phyloP scores from a whole-genome alignment of 768 basidiomycete species.

The Daedaleopsis nitida region DNA sequence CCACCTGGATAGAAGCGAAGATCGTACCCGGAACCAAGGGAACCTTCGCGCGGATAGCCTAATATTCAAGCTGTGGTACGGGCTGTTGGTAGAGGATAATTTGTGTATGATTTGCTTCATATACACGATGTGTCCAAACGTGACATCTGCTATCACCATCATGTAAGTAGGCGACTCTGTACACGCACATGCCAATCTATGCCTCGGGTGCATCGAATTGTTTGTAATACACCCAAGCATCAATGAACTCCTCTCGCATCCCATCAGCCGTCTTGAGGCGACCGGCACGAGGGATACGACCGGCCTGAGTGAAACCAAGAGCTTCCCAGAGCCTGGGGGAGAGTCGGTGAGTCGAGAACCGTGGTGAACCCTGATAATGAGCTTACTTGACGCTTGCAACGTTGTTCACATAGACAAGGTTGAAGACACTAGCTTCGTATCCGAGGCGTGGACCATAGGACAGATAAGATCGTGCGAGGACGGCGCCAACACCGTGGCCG shows the following conservation, averaged over 20 bases:
- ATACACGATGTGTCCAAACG: neutral
- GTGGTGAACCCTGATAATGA: neutral
- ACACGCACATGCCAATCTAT: neutral
- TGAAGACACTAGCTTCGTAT: slow-evolving; percentile 82
- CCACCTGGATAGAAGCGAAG: too few species aligned
- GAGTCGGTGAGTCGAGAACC: neutral
- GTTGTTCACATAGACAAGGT: slow-evolving; percentile 89
- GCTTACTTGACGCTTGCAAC: slow-evolving; percentile 66
- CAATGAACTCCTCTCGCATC: slow-evolving; percentile 80
- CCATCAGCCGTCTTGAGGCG: slow-evolving; percentile 68
- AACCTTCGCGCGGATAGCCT: too few species aligned
- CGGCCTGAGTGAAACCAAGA: slow-evolving; percentile 78
- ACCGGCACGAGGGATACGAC: slow-evolving; percentile 76
- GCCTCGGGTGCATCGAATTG: slow-evolving; percentile 46
- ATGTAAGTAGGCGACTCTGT: too few species aligned
- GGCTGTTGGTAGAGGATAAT: too few species aligned
- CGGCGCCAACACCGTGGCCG: slow-evolving; percentile 64
- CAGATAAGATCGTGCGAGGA: slow-evolving; percentile 77
- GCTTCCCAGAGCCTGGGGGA: slow-evolving; percentile 74
- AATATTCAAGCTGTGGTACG: too few species aligned
- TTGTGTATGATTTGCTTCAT: too few species aligned
- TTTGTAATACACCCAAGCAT: slow-evolving; percentile 86
- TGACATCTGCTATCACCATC: too few species aligned
- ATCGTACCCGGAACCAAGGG: too few species aligned
- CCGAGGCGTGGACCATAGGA: slow-evolving; percentile 80